These are phyloP conservation scores for Breviolum minutum DNA, from an alignment of 73 alveolate species.

Conservation along the genomic window DNA sequence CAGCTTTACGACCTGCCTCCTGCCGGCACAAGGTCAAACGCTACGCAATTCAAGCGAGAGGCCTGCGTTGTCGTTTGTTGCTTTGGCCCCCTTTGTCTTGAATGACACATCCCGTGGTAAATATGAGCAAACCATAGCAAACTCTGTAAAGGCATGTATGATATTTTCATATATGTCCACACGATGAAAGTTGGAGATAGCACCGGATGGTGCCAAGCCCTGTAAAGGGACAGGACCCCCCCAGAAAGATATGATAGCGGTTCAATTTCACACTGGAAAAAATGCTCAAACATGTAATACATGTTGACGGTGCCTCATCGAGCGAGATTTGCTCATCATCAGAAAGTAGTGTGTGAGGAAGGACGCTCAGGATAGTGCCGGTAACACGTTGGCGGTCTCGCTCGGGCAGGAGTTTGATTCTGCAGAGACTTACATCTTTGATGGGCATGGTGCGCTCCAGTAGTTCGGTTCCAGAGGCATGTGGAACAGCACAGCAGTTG, in stretches of 20 bases:
- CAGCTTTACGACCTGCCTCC: not conserved
- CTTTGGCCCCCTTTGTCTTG: no score
- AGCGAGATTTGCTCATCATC: not conserved
- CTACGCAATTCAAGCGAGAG: conserved; percentile 77
- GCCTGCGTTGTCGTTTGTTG: not conserved
- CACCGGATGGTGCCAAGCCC: no score
- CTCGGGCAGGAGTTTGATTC: conserved; percentile 63
- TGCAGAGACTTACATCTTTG: conserved; percentile 89
- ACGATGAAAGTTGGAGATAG: no score
- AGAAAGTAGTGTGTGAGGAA: not conserved
- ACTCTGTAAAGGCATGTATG: no score
- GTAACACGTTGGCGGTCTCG: not conserved
- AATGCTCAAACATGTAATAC: no score
- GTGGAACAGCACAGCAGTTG: not conserved
- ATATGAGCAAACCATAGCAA: no score
- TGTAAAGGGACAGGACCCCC: no score
- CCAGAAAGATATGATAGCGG: no score
- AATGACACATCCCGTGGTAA: no score
- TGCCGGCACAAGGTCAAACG: conserved; percentile 25
- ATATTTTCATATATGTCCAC: no score
- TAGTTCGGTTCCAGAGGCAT: not conserved
- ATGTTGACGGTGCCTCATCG: no score
- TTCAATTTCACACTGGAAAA: no score
- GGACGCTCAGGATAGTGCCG: not conserved
- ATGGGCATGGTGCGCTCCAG: conserved; percentile 41